Conservation (phyloP, 129 eudicot species). For the Daucus carota region DNA sequence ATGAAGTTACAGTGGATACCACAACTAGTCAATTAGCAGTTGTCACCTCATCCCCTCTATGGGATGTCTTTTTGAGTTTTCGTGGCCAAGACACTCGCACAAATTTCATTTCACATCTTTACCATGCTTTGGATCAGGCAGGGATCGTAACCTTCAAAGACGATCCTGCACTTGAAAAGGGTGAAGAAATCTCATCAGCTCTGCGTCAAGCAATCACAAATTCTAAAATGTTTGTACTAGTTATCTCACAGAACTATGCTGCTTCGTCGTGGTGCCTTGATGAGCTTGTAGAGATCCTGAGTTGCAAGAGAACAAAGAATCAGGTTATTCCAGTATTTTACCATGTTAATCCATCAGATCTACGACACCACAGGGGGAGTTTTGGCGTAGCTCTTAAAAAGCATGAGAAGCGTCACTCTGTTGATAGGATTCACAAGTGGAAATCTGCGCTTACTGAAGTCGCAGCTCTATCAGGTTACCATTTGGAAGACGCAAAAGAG, state of each 20-base stretch:
- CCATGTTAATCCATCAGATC: conserved; percentile 6
- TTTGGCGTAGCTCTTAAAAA: conserved; percentile 2
- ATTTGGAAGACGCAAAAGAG: neutral
- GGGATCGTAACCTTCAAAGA: conserved; percentile 12
- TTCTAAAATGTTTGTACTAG: conserved; percentile 6
- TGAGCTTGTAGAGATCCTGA: conserved; percentile 11
- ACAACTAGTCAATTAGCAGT: too few species aligned
- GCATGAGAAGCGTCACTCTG: neutral
- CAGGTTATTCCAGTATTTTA: conserved; percentile 5
- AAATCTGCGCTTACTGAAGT: neutral
- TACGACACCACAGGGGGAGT: neutral
- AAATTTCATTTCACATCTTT: conserved; percentile 3
- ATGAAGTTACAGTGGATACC: neutral
- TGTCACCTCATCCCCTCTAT: neutral
- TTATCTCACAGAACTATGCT: conserved; percentile 14
- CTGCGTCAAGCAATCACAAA: neutral
- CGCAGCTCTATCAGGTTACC: conserved; percentile 10
- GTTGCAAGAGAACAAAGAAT: neutral
- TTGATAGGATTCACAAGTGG: conserved; percentile 11
- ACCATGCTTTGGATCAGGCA: conserved; percentile 1
- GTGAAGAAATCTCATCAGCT: neutral
- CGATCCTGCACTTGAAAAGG: conserved; percentile 7
- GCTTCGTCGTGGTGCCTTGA: conserved; percentile 13
- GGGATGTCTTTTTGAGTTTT: conserved; percentile 4
- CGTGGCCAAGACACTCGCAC: neutral